These are phyloP conservation scores for Globisporangium radiosum DNA, from an alignment of 352 stramenopile genomes.

Conservation along the genomic window DNA sequence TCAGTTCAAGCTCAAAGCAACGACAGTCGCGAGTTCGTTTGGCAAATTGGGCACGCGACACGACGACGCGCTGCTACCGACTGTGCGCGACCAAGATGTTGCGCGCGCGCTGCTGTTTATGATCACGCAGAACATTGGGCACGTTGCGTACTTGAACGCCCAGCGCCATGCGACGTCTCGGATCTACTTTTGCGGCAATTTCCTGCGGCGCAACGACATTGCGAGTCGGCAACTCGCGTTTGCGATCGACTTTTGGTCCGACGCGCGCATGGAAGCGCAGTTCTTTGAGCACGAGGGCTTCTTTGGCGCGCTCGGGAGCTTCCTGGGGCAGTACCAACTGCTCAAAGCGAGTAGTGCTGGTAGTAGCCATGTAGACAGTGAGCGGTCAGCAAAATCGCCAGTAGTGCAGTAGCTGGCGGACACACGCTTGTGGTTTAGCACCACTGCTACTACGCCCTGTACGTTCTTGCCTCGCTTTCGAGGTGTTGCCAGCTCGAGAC, in stretches of 20 bases:
- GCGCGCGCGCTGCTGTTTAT: slow-evolving; percentile 95
- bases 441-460: too few species aligned
- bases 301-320: slow-evolving; percentile 95
- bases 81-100: slow-evolving; percentile 89
- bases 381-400: background rate
- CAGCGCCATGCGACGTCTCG: slow-evolving; percentile 85
- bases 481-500: too few species aligned
- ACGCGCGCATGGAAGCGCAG: slow-evolving; percentile 82
- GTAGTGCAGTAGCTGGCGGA: background rate
- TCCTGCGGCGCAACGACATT: slow-evolving; percentile 95
- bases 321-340: slow-evolving; percentile 53
- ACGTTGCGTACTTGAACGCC: slow-evolving; percentile 95
- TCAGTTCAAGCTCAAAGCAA: slow-evolving; percentile 80
- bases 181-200: slow-evolving; percentile 96
- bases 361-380: too few species aligned
- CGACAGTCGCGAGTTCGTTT: slow-evolving; percentile 95
- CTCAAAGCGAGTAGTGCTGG: slow-evolving; percentile 1
- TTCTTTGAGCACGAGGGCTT: slow-evolving; percentile 97
- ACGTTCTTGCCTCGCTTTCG: too few species aligned
- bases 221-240: slow-evolving; percentile 84
- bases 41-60: slow-evolving; percentile 86
- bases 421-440: too few species aligned
- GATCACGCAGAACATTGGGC: slow-evolving; percentile 98
- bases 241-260: slow-evolving; percentile 97
- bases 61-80: slow-evolving; percentile 7